Percentiles rank a stretch among this genome's conserved stretches.
Conservation (phyloP, 192 early-diverging fungal species). For the Coemansia sp. region DNA sequence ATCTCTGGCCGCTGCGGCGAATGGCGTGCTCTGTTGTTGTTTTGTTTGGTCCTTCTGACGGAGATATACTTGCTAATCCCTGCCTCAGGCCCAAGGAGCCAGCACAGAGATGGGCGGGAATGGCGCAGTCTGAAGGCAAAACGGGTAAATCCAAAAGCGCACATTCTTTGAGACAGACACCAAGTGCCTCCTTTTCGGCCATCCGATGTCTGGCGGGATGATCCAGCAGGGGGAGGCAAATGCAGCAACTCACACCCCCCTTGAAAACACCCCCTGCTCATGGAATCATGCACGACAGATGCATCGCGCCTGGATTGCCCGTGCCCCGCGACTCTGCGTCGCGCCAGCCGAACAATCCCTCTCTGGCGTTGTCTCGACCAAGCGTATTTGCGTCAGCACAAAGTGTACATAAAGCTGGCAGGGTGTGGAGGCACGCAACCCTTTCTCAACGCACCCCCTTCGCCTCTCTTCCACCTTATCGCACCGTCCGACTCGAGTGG, state of each 20-base stretch:
- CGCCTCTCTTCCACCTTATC: neutral
- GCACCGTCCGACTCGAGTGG: neutral
- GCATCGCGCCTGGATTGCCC: slow-evolving; percentile 10
- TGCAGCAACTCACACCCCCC: neutral
- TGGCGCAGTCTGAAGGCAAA: slow-evolving; percentile 2
- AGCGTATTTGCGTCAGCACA: neutral
- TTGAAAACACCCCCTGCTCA: neutral
- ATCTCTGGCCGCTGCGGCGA: neutral
- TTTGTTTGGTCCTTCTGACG: neutral
- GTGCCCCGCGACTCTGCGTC: neutral
- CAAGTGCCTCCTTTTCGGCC: neutral
- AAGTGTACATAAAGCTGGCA: neutral
- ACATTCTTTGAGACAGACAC: neutral
- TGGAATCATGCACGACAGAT: slow-evolving; percentile 2
- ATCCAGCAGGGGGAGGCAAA: neutral
- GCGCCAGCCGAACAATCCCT: neutral
- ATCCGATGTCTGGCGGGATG: neutral
- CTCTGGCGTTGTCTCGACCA: neutral
- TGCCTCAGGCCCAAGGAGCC: neutral
- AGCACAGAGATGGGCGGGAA: neutral
- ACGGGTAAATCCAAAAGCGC: slow-evolving; percentile 10
- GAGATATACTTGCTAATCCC: neutral
- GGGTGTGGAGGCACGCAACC: slow-evolving; percentile 5
- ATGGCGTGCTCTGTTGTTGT: slow-evolving; percentile 1
- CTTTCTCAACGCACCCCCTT: slow-evolving; percentile 4